Conservation (phyloP, 2,329 filamentous ascomycete genomes). For the Cryphonectria nitschkei region DNA sequence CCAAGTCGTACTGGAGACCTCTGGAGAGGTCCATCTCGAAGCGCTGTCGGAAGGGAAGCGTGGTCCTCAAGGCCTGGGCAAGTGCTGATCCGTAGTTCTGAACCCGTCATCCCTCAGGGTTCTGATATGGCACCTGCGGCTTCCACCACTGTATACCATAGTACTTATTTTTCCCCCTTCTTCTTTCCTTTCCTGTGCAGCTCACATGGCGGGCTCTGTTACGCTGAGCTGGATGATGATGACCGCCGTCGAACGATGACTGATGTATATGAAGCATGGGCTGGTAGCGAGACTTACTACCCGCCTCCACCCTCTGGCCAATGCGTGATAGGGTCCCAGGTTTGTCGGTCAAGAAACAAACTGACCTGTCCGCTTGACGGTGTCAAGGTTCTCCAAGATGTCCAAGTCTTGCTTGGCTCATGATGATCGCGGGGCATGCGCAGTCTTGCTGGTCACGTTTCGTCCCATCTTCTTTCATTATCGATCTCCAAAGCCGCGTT, state of each 20-base stretch:
- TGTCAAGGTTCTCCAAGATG: constrained; percentile 4
- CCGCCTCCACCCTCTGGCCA: neutral
- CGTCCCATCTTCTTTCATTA: constrained; percentile 16
- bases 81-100: neutral
- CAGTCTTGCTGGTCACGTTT: constrained; percentile 20
- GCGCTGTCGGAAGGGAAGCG: too few species aligned
- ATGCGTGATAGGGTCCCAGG: neutral
- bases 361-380: neutral
- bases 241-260: constrained; percentile 4
- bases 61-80: neutral
- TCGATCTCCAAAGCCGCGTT: neutral
- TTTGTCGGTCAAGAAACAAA: neutral
- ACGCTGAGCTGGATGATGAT: neutral
- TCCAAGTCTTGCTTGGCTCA: neutral
- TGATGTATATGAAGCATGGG: constrained; percentile 2
- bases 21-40: neutral
- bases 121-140: neutral
- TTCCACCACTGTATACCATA: neutral
- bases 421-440: constrained; percentile 3
- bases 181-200: neutral
- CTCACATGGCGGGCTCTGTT: neutral
- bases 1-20: neutral
- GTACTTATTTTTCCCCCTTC: too few species aligned
- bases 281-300: constrained; percentile 2
- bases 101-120: neutral